Evolutionary conservation across 75 land plant species (phyloP), one percentile per base, ranked within the genome.

Genomic region (Pinus albicaulis): DNA sequence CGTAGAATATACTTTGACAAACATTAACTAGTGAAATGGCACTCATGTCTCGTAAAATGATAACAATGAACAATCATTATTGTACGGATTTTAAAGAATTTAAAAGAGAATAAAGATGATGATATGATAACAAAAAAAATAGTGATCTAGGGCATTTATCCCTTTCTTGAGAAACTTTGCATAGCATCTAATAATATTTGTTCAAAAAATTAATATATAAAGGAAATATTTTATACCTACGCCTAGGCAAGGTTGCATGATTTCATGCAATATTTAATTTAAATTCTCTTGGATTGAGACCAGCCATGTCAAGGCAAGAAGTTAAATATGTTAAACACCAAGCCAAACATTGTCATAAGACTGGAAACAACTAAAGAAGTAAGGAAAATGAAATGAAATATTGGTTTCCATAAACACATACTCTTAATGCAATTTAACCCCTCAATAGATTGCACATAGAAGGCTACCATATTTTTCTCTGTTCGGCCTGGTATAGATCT

Each of bases 181-280:
- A 68, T 41, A n/a, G 23, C 24, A 19, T 41, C 36, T 23, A 38
- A 8, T 20, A 68, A 20, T 38, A 38, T 20, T 20, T 68, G 41
- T 38, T 10, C 23, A 2, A 41, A 20, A 12, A 64, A n/a, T 68
- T 41, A n/a, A 34, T 36, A 3, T 3, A 68, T 41, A 52, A 44
- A 68, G 36, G 58, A 28, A 72, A 15, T 4, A 11, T 59, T 2
- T 19, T 56, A n/a, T 72, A 96, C 99, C 99, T 96, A 81, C 94
- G 99, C 55, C 98, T 95, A 57, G 99, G 82, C 13, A 96, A 85
- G 22, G 99, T 96, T n/a, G 98, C 99, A 87, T 96, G 99, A 77
- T 96, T 96, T 81, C 99, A 96, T 73, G 94, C 99, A 59, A 96
- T 88, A 75, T 96, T 96, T 23, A 96, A 84, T 65, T 96, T 94